These are phyloP conservation scores for Citrus trifoliata DNA, from an alignment of 345 rosid species.

Conservation along the genomic window DNA sequence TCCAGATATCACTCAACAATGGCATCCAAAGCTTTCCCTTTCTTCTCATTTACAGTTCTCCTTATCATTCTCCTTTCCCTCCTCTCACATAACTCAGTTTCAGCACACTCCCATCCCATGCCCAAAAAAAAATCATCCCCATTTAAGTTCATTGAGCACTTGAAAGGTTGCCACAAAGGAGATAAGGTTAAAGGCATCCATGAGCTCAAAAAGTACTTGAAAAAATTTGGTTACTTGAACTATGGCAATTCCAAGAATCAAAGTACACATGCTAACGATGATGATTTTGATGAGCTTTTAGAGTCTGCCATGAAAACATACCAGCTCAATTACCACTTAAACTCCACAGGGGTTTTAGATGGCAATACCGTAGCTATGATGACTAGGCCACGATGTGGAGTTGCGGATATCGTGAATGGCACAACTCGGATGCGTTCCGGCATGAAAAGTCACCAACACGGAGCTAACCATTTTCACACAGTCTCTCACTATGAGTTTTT, in stretches of 20 bases:
- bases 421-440: constrained; percentile 22
- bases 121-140: not conserved
- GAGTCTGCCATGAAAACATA: constrained; percentile 34
- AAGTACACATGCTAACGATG: no score
- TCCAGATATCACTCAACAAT: not conserved
- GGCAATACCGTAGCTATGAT: constrained; percentile 16
- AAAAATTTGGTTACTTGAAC: no score
- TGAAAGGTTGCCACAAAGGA: constrained; percentile 35
- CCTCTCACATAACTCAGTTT: not conserved
- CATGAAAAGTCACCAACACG: not conserved
- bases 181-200: constrained; percentile 10
- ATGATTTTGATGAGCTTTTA: constrained; percentile 12
- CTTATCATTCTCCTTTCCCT: not conserved
- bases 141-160: constrained; percentile 24
- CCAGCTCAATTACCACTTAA: constrained; percentile 28
- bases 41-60: not conserved
- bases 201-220: no score
- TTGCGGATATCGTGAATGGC: constrained; percentile 32
- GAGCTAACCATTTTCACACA: constrained; percentile 8
- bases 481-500: constrained; percentile 27
- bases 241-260: no score
- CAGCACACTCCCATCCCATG: not conserved
- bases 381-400: constrained; percentile 44
- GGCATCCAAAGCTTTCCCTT: not conserved
- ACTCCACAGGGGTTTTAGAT: constrained; percentile 25